Evolutionary conservation across 768 basidiomycete genomes (phyloP).

Genomic region (Termitomyces sp.): DNA sequence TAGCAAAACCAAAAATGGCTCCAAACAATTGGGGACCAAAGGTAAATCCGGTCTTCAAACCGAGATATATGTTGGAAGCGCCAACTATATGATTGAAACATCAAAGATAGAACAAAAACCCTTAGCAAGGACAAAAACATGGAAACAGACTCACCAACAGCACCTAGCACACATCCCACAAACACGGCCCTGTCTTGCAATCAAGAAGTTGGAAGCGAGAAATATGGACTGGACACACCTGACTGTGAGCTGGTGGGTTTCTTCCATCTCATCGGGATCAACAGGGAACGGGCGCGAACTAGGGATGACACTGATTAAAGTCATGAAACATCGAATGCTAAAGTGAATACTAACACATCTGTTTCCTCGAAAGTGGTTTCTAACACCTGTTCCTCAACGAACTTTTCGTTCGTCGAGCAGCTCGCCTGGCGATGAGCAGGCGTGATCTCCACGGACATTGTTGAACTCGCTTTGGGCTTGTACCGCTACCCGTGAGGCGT

Average conservation of each 20-base stretch:
- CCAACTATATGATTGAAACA: slow-evolving; percentile 28
- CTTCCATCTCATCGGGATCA: slow-evolving; percentile 40
- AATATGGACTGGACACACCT: slow-evolving; percentile 21
- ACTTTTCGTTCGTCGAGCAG: slow-evolving; percentile 22
- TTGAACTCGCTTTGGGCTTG: background rate
- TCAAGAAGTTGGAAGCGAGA: background rate
- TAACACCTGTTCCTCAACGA: slow-evolving; percentile 16
- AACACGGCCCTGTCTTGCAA: slow-evolving; percentile 33
- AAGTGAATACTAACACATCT: slow-evolving; percentile 29
- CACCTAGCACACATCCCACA: slow-evolving; percentile 47
- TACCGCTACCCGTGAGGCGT: background rate
- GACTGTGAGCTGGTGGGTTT: slow-evolving; percentile 49
- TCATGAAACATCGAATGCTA: background rate
- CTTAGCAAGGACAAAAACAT: background rate
- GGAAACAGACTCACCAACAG: slow-evolving; percentile 26
- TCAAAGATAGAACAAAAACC: background rate
- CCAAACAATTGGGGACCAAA: slow-evolving; percentile 63
- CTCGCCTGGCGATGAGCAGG: background rate
- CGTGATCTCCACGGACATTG: background rate
- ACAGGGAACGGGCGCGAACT: slow-evolving; percentile 50
- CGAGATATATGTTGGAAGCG: slow-evolving; percentile 63
- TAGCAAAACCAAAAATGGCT: slow-evolving; percentile 56
- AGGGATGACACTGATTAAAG: background rate
- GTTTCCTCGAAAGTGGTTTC: slow-evolving; percentile 28
- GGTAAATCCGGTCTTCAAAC: slow-evolving; percentile 64